Evolutionary conservation across 2,329 filamentous ascomycete species (phyloP).

Genomic region (Neofusicoccum ribis): DNA sequence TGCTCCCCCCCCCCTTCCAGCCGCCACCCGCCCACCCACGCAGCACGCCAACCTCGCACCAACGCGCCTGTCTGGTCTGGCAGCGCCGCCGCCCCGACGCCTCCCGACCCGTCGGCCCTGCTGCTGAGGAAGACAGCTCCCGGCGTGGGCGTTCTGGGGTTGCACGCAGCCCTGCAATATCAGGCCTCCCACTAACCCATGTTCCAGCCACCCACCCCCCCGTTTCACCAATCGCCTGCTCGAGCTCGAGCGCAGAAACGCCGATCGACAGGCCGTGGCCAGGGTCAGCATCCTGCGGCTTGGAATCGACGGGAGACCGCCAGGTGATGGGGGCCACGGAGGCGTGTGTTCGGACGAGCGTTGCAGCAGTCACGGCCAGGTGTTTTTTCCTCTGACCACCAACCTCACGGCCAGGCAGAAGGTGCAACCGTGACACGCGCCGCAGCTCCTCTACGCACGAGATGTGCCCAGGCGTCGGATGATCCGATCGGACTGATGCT

Average conservation of each 20-base stretch:
- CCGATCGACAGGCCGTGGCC: slow-evolving; percentile 19
- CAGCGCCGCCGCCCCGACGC: slow-evolving; percentile 1
- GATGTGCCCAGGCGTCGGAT: background rate
- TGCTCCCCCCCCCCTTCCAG: background rate
- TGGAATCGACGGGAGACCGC: slow-evolving; percentile 17
- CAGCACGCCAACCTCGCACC: background rate
- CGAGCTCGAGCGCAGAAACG: slow-evolving; percentile 20
- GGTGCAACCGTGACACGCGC: slow-evolving; percentile 11
- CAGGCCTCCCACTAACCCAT: slow-evolving; percentile 20
- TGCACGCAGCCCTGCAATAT: slow-evolving; percentile 19
- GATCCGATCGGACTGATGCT: background rate
- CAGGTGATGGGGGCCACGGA: slow-evolving; percentile 1
- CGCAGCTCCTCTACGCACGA: background rate
- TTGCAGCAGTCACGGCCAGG: background rate
- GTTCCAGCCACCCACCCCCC: slow-evolving; percentile 19
- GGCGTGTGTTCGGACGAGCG: background rate
- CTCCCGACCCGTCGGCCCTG: slow-evolving; percentile 9
- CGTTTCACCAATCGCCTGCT: slow-evolving; percentile 21
- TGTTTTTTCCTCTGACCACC: slow-evolving; percentile 9
- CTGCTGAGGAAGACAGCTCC: background rate
- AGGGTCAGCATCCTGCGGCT: slow-evolving; percentile 16
- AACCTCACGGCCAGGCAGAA: background rate
- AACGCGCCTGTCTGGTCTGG: background rate
- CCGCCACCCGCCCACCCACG: background rate
- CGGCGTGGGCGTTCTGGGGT: slow-evolving; percentile 12